These are phyloP conservation scores for Dysphania ambrosioides DNA, from an alignment of 148 eudicot species.

Conservation along the genomic window DNA sequence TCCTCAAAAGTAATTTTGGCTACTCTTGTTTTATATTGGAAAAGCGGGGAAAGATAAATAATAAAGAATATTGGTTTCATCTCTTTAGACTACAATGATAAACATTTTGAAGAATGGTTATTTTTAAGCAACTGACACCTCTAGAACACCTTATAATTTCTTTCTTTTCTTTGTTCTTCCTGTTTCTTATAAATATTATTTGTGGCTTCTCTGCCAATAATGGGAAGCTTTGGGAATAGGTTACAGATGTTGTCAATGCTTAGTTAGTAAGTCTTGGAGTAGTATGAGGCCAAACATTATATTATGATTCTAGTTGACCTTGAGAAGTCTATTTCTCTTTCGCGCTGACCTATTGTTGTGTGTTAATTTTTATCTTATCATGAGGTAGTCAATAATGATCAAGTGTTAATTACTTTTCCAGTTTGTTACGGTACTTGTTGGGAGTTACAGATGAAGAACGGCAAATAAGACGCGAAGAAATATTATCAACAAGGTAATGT, in stretches of 20 bases:
- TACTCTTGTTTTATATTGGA: slow-evolving; percentile 6
- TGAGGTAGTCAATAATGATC: neutral
- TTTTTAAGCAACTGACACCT: neutral
- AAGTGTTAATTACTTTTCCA: slow-evolving; percentile 35
- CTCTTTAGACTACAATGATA: neutral
- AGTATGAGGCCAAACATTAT: neutral
- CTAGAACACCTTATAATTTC: neutral
- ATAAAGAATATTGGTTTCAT: neutral
- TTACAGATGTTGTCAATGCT: neutral
- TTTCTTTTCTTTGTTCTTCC: neutral
- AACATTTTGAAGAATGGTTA: neutral
- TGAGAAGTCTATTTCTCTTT: neutral
- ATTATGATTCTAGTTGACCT: neutral
- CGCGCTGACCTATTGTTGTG: neutral
- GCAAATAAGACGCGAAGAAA: slow-evolving; percentile 83
- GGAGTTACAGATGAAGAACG: slow-evolving; percentile 91
- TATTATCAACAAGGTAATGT: slow-evolving; percentile 82
- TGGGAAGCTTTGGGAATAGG: neutral
- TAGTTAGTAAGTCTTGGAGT: neutral
- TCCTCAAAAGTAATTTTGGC: neutral
- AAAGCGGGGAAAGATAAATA: neutral
- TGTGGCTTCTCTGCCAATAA: neutral
- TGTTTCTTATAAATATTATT: neutral
- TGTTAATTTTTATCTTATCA: slow-evolving; percentile 5
- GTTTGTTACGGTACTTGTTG: slow-evolving; percentile 74